These are phyloP conservation scores for Carpinus fangiana DNA, from an alignment of 306 rosid genomes.

Conservation along the genomic window DNA sequence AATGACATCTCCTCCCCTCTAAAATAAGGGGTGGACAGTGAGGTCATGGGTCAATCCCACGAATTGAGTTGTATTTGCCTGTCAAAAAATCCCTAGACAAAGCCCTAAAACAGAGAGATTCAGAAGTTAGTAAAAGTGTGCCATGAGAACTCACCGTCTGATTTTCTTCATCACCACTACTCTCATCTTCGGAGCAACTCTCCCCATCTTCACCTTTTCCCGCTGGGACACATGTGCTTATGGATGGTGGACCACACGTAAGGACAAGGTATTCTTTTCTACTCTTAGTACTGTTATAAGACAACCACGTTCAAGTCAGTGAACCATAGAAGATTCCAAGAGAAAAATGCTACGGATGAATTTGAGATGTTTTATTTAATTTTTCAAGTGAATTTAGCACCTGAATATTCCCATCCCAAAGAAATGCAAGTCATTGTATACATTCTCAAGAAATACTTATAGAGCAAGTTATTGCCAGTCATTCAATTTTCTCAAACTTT, in stretches of 20 bases:
- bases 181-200: slow-evolving; percentile 60
- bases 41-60: neutral
- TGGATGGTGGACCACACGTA: slow-evolving; percentile 68
- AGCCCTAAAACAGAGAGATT: neutral
- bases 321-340: slow-evolving; percentile 10
- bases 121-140: neutral
- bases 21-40: neutral
- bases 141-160: slow-evolving; percentile 50
- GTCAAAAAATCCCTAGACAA: neutral
- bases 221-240: slow-evolving; percentile 38
- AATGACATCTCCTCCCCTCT: neutral
- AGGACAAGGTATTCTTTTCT: slow-evolving; percentile 90
- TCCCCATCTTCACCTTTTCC: slow-evolving; percentile 61
- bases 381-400: neutral
- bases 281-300: slow-evolving; percentile 63
- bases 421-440: neutral
- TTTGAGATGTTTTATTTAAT: neutral
- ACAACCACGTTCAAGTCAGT: slow-evolving; percentile 30
- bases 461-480: neutral
- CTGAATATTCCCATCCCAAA: neutral
- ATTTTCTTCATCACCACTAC: slow-evolving; percentile 64
- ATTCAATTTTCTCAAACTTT: neutral
- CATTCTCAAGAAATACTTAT: neutral
- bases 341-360: slow-evolving; percentile 8
- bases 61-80: neutral